Percentiles rank a stretch among this genome's conserved stretches.
Conservation (phyloP, 2,329 filamentous ascomycete species). For the Coleophoma cylindrospora region DNA sequence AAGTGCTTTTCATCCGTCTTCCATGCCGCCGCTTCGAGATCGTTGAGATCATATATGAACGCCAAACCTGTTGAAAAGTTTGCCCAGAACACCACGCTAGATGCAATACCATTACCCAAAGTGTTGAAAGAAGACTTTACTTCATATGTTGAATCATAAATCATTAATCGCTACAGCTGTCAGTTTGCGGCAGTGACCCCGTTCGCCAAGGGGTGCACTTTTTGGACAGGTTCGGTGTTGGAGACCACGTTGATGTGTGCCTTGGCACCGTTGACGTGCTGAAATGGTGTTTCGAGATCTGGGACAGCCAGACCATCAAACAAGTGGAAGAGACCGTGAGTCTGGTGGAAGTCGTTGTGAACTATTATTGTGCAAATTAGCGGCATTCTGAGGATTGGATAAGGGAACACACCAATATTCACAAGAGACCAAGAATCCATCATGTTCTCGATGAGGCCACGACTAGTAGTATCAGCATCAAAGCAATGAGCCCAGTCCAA, state of each 20-base stretch:
- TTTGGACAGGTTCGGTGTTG: constrained; percentile 8
- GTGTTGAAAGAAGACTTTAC: constrained; percentile 5
- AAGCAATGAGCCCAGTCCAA: constrained; percentile 94
- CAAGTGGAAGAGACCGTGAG: constrained; percentile 75
- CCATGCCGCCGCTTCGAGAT: constrained; percentile 3
- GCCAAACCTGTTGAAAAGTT: constrained; percentile 29
- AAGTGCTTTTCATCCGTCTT: neutral
- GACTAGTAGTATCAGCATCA: constrained; percentile 68
- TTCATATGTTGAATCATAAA: constrained; percentile 27
- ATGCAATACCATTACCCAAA: constrained; percentile 18
- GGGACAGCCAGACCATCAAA: constrained; percentile 74
- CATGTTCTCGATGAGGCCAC: constrained; percentile 72
- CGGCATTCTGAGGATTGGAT: neutral
- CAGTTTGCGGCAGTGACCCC: constrained; percentile 3
- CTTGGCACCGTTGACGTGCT: constrained; percentile 4
- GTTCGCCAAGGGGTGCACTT: constrained; percentile 13
- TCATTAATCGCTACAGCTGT: constrained; percentile 9
- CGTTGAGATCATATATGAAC: constrained; percentile 21
- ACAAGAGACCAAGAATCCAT: constrained; percentile 92
- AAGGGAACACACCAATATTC: constrained; percentile 71
- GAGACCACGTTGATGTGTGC: neutral
- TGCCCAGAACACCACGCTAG: constrained; percentile 25
- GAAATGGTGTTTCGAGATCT: constrained; percentile 47
- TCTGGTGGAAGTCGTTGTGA: constrained; percentile 94
- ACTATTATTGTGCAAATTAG: constrained; percentile 53